These are phyloP conservation scores for Cryptococcus neoformans DNA, from an alignment of 1,284 basidiomycete genomes.

Conservation along the genomic window DNA sequence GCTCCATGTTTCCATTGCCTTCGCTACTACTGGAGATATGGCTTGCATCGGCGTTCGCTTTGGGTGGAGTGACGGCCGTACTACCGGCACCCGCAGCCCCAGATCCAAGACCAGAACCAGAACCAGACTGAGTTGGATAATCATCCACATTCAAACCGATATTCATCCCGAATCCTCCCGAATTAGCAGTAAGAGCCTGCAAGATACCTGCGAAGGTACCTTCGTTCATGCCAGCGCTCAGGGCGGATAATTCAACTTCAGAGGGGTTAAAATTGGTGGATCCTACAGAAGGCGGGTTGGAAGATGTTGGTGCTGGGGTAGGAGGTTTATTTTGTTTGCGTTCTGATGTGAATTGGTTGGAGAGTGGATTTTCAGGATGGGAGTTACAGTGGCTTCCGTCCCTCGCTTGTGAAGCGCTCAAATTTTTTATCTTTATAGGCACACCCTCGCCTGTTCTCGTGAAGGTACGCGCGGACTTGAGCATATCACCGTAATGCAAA, in stretches of 20 bases:
- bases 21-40: neutral
- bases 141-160: neutral
- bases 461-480: slow-evolving; percentile 44
- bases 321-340: no score
- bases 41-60: neutral
- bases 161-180: neutral
- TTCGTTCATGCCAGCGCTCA: neutral
- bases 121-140: neutral
- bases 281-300: no score
- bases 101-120: neutral
- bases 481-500: slow-evolving; percentile 41
- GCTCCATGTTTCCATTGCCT: neutral
- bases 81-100: neutral
- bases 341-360: no score
- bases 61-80: no score
- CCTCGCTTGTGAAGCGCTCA: no score
- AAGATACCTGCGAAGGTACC: neutral
- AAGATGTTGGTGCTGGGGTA: no score
- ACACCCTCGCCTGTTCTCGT: slow-evolving; percentile 42
- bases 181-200: neutral
- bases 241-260: neutral
- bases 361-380: no score
- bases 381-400: no score
- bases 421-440: neutral
- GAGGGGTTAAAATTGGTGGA: neutral